Evolutionary conservation across 441 rosid species (phyloP).

Genomic region (Eutrema salsugineum): DNA sequence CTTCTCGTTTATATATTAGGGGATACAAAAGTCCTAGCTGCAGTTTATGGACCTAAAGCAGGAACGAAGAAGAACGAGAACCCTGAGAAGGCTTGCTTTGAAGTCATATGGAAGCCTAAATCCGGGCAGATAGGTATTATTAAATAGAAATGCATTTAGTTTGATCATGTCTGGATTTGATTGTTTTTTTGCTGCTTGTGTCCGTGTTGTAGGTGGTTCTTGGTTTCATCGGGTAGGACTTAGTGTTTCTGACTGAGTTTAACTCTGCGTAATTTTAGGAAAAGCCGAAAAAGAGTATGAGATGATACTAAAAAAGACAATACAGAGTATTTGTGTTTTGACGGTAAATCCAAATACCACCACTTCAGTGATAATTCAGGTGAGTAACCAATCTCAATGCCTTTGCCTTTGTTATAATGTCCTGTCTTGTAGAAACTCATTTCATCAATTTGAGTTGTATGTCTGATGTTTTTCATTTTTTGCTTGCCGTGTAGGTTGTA

Average conservation of each 20-base stretch:
- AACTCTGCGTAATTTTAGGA: constrained; percentile 37
- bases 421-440: not conserved
- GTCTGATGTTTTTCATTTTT: not conserved
- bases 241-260: not conserved
- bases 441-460: not conserved
- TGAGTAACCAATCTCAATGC: constrained; percentile 13
- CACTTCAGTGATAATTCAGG: constrained; percentile 79
- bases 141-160: not conserved
- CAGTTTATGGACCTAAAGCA: constrained; percentile 91
- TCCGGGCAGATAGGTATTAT: constrained; percentile 72
- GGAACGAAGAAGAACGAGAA: constrained; percentile 89
- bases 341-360: constrained; percentile 84
- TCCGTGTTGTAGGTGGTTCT: not conserved
- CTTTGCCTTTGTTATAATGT: not conserved
- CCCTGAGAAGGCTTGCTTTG: constrained; percentile 89
- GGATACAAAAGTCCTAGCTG: constrained; percentile 81
- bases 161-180: not conserved
- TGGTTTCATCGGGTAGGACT: not conserved
- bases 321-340: constrained; percentile 78
- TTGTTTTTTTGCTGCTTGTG: not conserved
- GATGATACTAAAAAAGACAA: constrained; percentile 76
- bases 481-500: constrained; percentile 54
- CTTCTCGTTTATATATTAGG: constrained; percentile 35
- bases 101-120: constrained; percentile 94
- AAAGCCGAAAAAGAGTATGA: constrained; percentile 75